Evolutionary conservation across 2,329 filamentous ascomycete species (phyloP).

Genomic region (Venturia aucupariae): DNA sequence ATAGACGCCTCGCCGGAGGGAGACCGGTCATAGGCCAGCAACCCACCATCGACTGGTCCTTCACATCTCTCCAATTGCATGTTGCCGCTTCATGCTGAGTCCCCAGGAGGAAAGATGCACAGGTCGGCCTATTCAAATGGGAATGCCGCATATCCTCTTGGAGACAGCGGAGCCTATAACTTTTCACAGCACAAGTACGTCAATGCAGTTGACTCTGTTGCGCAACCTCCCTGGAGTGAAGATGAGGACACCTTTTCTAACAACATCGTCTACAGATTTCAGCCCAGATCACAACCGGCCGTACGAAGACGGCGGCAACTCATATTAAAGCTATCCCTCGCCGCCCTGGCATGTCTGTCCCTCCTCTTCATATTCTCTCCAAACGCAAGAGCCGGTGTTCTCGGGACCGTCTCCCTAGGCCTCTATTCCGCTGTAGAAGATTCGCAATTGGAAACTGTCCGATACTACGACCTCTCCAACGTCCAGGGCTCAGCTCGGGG

Average conservation of each 20-base stretch:
- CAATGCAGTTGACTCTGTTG: constrained; percentile 10
- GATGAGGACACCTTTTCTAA: constrained; percentile 8
- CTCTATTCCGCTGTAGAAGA: constrained; percentile 54
- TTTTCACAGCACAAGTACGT: constrained; percentile 81
- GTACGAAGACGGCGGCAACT: constrained; percentile 65
- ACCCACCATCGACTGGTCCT: not conserved
- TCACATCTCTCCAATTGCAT: constrained; percentile 31
- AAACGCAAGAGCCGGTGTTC: constrained; percentile 55
- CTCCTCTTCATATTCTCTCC: constrained; percentile 65
- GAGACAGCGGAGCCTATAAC: constrained; percentile 62
- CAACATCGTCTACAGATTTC: constrained; percentile 17
- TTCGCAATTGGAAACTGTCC: constrained; percentile 82
- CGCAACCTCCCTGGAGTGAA: not conserved
- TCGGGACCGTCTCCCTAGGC: constrained; percentile 58
- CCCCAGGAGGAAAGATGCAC: constrained; percentile 62
- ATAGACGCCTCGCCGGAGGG: not conserved
- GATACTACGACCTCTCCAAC: constrained; percentile 91
- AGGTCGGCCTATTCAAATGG: constrained; percentile 83
- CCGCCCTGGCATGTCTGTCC: constrained; percentile 47
- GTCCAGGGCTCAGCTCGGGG: constrained; percentile 85
- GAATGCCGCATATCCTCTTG: constrained; percentile 57
- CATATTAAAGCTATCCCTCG: constrained; percentile 55
- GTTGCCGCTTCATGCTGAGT: constrained; percentile 51
- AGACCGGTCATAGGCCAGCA: not conserved
- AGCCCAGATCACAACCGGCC: constrained; percentile 56